Evolutionary conservation across 2,329 filamentous ascomycete species (phyloP), one percentile per base, ranked within the genome.

Genomic region (Tolypocladium guangdongense): DNA sequence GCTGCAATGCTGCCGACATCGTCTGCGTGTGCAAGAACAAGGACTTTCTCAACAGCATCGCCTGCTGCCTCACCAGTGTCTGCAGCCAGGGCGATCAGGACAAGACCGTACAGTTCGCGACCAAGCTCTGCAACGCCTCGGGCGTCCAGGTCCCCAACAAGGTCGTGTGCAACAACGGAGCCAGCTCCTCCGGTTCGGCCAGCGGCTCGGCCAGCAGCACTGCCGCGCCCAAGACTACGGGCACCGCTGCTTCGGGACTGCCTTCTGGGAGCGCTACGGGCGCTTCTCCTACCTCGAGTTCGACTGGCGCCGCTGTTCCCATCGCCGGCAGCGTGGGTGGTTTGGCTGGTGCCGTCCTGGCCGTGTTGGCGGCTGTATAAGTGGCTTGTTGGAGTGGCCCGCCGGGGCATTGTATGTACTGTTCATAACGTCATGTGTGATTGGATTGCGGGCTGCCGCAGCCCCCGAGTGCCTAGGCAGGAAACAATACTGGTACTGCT

Each of bases 1-100:
- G 67, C 58, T 75, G 72, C 63, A 60, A 59, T 32, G 55, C 62
- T 46, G 58, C 70, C 60, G 69, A 74, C 63, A 62, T 72, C 55
- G 61, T 58, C 52, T 75, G 72, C 62, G 65, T 74, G 60, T 75
- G 72, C 66, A 62, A 59, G 60, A 72, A 73, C 65, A 49, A 59
- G 48, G 52, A 64, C 45, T 74, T 74, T 66, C 64, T 75, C 53
- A 56, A 60, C 56, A 59, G 58, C 57, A 72, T 74, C 49, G 69
- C 72, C 51, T 75, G 72, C 67, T 74, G 72, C 58, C 63, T 75
- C 50, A 60, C 61, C 43, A 60, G 62, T 36, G 58, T 56, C 46
- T 75, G 72, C 63, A 59, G 64, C 57, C 43, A 57, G 11, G 50
- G 58, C 5, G 69, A 68, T 38, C 66, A 70, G 56, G 55, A 62